phyloP scores from a whole-genome alignment of 2,329 filamentous ascomycete genomes.

The Nemania sp. region DNA sequence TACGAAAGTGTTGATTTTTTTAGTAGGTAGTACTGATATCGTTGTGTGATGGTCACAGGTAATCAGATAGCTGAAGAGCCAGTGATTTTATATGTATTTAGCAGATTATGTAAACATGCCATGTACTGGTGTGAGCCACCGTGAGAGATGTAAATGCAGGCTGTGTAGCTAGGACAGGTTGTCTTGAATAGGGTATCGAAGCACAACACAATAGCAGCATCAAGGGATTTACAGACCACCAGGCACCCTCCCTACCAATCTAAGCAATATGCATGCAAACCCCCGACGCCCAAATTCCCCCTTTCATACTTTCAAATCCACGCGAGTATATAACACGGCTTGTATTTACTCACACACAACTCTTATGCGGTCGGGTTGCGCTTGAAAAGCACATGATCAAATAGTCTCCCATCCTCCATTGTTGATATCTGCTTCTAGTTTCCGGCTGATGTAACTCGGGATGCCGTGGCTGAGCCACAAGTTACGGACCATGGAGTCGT shows the following conservation, averaged over 20 bases:
- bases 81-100: not conserved
- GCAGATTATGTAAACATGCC: not conserved
- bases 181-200: not conserved
- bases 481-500: slow-evolving; percentile 86
- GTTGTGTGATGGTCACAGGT: not conserved
- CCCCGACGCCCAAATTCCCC: slow-evolving; percentile 7
- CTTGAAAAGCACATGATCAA: slow-evolving; percentile 46
- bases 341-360: slow-evolving; percentile 11
- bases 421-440: slow-evolving; percentile 94
- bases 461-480: slow-evolving; percentile 90
- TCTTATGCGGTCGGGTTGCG: not conserved
- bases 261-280: slow-evolving; percentile 20
- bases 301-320: slow-evolving; percentile 1
- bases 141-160: not conserved
- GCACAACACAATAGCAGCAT: not conserved
- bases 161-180: not conserved
- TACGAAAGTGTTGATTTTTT: too few relatives aligned
- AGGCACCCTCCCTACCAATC: not conserved
- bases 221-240: not conserved
- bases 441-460: slow-evolving; percentile 88
- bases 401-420: slow-evolving; percentile 97
- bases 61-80: not conserved
- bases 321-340: not conserved
- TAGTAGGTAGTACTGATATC: not conserved
- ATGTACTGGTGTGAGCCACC: not conserved